A percentile compares a stretch with the other conserved stretches of the same genome.
Evolutionary conservation across 371 early-diverging fungal species (phyloP).

Genomic region (Lichtheimia corymbifera): DNA sequence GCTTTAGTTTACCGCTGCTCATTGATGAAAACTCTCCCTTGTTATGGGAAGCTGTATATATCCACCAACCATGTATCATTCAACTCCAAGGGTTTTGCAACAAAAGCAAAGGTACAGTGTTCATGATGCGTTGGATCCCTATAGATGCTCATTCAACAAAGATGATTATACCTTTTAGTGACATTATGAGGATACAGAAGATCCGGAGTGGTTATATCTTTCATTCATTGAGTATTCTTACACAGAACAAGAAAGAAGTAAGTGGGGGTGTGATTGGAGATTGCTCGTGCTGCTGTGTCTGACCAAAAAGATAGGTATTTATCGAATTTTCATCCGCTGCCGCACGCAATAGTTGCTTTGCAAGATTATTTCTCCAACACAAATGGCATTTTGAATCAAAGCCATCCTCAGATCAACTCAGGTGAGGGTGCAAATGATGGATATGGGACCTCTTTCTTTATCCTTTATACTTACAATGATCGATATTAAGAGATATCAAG

Average conservation of each 20-base stretch:
- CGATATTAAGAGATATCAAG: slow-evolving; percentile 14
- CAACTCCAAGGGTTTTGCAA: slow-evolving; percentile 64
- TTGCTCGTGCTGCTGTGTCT: no score
- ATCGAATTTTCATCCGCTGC: slow-evolving; percentile 44
- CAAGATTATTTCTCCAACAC: slow-evolving; percentile 34
- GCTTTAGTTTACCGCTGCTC: slow-evolving; percentile 47
- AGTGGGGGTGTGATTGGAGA: no score
- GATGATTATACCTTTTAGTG: slow-evolving; percentile 48
- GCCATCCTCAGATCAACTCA: slow-evolving; percentile 12
- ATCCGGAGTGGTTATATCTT: slow-evolving; percentile 44
- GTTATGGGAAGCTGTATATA: slow-evolving; percentile 69
- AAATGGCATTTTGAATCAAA: slow-evolving; percentile 14
- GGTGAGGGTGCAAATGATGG: not conserved
- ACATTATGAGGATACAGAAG: slow-evolving; percentile 44
- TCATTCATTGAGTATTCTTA: slow-evolving; percentile 28
- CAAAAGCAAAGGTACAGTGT: slow-evolving; percentile 50
- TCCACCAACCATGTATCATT: slow-evolving; percentile 68
- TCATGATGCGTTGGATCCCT: no score
- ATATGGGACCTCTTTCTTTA: not conserved
- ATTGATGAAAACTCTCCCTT: slow-evolving; percentile 50
- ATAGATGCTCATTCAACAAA: slow-evolving; percentile 6
- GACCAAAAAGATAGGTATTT: slow-evolving; percentile 26
- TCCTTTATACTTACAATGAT: not conserved
- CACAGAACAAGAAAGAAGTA: slow-evolving; percentile 36
- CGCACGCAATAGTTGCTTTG: slow-evolving; percentile 48